Conservation (phyloP, 129 eudicot genomes). For the Artemisia argyi region DNA sequence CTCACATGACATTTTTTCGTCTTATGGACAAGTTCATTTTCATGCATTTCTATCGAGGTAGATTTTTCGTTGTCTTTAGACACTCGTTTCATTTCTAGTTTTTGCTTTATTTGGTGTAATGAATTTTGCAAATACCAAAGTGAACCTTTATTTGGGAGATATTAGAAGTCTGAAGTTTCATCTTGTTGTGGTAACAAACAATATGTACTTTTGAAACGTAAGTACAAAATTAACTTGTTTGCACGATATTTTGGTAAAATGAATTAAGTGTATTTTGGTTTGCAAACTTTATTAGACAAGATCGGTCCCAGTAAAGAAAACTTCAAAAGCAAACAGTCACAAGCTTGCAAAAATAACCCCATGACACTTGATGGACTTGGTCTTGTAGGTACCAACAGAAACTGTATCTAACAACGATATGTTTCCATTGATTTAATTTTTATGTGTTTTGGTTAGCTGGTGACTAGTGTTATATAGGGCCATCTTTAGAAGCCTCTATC, state of each 20-base stretch:
- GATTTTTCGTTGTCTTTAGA: background rate
- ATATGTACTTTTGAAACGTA: slow-evolving; percentile 1
- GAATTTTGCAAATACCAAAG: background rate
- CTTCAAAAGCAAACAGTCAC: slow-evolving; percentile 33
- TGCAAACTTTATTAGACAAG: slow-evolving; percentile 35
- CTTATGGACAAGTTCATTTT: background rate
- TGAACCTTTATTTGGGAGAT: background rate
- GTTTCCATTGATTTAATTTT: slow-evolving; percentile 10
- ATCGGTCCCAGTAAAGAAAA: slow-evolving; percentile 38
- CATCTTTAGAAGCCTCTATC: slow-evolving; percentile 4
- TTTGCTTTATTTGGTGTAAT: background rate
- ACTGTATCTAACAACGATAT: slow-evolving; percentile 34
- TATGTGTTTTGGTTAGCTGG: slow-evolving; percentile 9
- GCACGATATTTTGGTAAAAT: slow-evolving; percentile 23
- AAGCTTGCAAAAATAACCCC: slow-evolving; percentile 22
- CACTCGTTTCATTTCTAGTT: background rate
- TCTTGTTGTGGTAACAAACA: background rate
- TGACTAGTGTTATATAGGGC: slow-evolving; percentile 4
- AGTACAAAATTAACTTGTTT: slow-evolving; percentile 23
- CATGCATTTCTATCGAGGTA: background rate
- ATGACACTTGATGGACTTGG: slow-evolving; percentile 33
- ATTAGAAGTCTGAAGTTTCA: background rate
- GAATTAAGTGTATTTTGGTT: slow-evolving; percentile 19
- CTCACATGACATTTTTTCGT: too few relatives aligned
- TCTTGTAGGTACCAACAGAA: slow-evolving; percentile 24